Percentiles rank a stretch among this genome's conserved stretches.
Conservation (phyloP, 2,329 filamentous ascomycete species). For the Talaromyces albobiverticillius region DNA sequence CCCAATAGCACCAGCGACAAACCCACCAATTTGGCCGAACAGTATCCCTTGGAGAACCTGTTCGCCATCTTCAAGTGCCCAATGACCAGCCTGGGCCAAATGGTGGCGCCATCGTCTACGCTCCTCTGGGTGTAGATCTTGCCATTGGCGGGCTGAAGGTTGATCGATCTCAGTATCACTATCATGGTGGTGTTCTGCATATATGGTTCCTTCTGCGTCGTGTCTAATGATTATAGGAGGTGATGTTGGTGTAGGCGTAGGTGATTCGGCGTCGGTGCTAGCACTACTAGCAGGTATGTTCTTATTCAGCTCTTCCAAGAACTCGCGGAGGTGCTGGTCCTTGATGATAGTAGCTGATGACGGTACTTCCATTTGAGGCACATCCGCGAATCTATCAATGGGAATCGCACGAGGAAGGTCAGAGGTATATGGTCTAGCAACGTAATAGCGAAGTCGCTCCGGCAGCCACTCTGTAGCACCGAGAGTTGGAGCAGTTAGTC, state of each 20-base stretch:
- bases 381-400: constrained; percentile 16
- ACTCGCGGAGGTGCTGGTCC: constrained; percentile 22
- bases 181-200: background rate
- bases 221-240: constrained; percentile 25
- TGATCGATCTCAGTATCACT: background rate
- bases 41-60: constrained; percentile 71
- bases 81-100: constrained; percentile 69
- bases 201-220: constrained; percentile 8
- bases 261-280: background rate
- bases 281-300: background rate
- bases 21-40: constrained; percentile 68
- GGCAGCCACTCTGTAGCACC: constrained; percentile 58
- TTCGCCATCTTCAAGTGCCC: constrained; percentile 77
- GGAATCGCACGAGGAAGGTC: background rate
- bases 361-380: constrained; percentile 10
- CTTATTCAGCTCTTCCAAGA: constrained; percentile 25
- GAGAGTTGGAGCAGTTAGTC: constrained; percentile 55
- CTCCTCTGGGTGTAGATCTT: constrained; percentile 64
- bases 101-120: constrained; percentile 66
- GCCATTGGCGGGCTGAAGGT: constrained; percentile 54
- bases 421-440: constrained; percentile 37
- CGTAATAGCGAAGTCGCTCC: constrained; percentile 40
- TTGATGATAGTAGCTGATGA: constrained; percentile 1
- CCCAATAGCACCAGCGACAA: constrained; percentile 45
- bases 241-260: background rate